phyloP scores from a whole-genome alignment of 208 protist genomes.

The Crithidia fasciculata region DNA sequence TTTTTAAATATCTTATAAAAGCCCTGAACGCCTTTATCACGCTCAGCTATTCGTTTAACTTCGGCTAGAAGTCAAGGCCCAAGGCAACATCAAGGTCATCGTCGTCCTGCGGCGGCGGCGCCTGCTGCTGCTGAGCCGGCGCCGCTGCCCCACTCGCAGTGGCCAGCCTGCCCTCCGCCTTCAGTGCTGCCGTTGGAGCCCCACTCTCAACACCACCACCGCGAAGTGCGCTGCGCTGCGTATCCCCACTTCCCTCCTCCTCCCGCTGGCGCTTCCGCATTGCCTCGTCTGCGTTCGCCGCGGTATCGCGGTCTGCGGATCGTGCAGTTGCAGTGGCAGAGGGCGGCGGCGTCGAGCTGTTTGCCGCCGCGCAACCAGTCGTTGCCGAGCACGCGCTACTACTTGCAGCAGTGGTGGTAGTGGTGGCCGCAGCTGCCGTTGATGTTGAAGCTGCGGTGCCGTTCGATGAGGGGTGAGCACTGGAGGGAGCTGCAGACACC shows the following conservation, averaged over 20 bases:
- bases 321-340: background rate
- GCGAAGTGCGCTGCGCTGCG: background rate
- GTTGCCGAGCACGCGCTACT: too few relatives aligned
- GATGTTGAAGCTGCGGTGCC: too few relatives aligned
- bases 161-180: background rate
- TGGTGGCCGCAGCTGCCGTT: too few relatives aligned
- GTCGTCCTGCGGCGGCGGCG: slow-evolving; percentile 19
- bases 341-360: background rate
- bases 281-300: background rate
- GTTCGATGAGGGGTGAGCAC: too few relatives aligned
- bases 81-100: slow-evolving; percentile 79
- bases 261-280: slow-evolving; percentile 24
- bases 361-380: too few relatives aligned
- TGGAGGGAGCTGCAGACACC: background rate
- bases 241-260: background rate
- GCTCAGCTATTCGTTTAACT: background rate
- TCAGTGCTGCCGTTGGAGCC: background rate
- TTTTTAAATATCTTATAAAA: too few relatives aligned
- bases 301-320: background rate
- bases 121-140: background rate
- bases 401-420: too few relatives aligned
- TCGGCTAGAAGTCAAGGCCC: slow-evolving; percentile 72
- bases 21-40: background rate
- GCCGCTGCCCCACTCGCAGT: background rate
- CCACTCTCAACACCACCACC: background rate